A percentile compares a stretch with the other conserved stretches of the same genome.
phyloP scores from a whole-genome alignment of 2,329 filamentous ascomycete genomes.

The Celoporthe dispersa region DNA sequence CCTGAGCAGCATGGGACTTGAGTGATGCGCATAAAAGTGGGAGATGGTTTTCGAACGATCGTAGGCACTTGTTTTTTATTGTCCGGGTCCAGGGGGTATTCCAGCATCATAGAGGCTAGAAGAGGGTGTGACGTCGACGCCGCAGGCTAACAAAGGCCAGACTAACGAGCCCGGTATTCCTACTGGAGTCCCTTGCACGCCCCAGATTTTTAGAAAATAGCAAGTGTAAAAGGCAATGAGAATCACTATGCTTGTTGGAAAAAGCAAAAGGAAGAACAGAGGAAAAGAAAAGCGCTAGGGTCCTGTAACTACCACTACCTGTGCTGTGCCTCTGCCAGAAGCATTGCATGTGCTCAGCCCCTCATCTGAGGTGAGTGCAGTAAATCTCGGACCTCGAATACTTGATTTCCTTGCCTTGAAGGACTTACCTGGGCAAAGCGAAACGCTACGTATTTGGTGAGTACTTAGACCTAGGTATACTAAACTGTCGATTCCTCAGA shows the following conservation, averaged over 20 bases:
- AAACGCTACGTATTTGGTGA: too few species aligned
- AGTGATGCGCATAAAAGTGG: neutral
- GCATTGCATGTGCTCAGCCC: too few species aligned
- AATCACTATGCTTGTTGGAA: neutral
- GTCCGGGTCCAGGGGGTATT: neutral
- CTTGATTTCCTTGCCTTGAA: too few species aligned
- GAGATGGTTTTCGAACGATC: neutral
- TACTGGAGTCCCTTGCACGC: neutral
- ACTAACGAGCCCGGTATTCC: neutral
- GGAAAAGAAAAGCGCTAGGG: too few species aligned
- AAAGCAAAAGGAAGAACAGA: too few species aligned
- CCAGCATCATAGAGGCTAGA: constrained; percentile 8
- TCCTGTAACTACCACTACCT: neutral
- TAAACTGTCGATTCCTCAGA: too few species aligned
- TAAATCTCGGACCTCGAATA: too few species aligned
- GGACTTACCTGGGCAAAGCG: too few species aligned
- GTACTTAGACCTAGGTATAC: too few species aligned
- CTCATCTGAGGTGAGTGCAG: too few species aligned
- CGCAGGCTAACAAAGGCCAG: neutral
- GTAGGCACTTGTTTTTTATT: neutral
- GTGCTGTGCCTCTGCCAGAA: neutral
- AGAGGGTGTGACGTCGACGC: constrained; percentile 6
- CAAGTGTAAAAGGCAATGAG: neutral
- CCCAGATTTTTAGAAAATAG: neutral
- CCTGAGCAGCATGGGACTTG: neutral